Evolutionary conservation across 192 early-diverging fungal species (phyloP).

Genomic region (Gaertneriomyces sp.): DNA sequence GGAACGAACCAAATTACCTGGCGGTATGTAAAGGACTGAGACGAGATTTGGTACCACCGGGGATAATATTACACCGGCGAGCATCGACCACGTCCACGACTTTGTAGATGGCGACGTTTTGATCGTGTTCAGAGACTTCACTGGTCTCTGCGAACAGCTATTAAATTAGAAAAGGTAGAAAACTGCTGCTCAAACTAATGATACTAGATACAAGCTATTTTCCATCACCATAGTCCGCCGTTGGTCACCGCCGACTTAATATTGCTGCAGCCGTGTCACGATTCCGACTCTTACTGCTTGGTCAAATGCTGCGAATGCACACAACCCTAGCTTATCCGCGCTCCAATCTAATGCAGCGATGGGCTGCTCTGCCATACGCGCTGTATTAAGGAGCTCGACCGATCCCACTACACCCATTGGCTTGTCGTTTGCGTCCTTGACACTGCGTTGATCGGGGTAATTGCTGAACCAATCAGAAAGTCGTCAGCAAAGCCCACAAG

Average conservation of each 20-base stretch:
- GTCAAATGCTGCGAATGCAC: conserved; percentile 64
- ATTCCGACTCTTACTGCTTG: conserved; percentile 61
- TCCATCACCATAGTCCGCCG: too few relatives aligned
- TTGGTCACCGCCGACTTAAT: too few relatives aligned
- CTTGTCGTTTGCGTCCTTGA: conserved; percentile 36
- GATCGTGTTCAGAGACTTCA: too few relatives aligned
- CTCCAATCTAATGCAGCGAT: conserved; percentile 67
- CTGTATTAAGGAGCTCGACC: conserved; percentile 43
- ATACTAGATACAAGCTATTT: too few relatives aligned
- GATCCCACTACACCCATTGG: conserved; percentile 44
- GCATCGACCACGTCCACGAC: too few relatives aligned
- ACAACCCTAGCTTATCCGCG: conserved; percentile 61
- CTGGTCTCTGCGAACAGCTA: too few relatives aligned
- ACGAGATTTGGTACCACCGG: conserved; percentile 64
- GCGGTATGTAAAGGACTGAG: conserved; percentile 65
- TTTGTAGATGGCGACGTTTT: too few relatives aligned
- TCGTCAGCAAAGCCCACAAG: neutral
- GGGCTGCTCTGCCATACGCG: conserved; percentile 61
- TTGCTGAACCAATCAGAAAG: conserved; percentile 32
- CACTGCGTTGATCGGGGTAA: conserved; percentile 46
- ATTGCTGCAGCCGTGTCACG: conserved; percentile 50
- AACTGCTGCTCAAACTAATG: too few relatives aligned
- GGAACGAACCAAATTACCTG: conserved; percentile 80
- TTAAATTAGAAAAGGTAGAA: too few relatives aligned
- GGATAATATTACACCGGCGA: too few relatives aligned